These are phyloP conservation scores for Gamsiella multidivaricata DNA, from an alignment of 192 early-diverging fungal species.

Conservation along the genomic window DNA sequence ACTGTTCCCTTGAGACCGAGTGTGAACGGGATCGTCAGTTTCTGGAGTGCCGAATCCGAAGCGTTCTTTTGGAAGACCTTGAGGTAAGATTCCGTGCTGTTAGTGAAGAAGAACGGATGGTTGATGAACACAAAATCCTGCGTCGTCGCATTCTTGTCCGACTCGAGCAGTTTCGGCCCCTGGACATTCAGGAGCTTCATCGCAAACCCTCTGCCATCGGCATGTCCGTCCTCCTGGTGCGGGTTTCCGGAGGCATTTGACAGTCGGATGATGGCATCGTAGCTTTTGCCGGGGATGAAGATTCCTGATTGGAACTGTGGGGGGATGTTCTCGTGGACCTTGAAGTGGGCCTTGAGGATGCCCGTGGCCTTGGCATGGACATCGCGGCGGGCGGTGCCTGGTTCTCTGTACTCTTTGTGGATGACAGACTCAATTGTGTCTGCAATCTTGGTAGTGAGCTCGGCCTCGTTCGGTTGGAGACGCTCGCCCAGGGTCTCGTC, in stretches of 20 bases:
- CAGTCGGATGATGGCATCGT: slow-evolving; percentile 33
- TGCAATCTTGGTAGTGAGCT: slow-evolving; percentile 16
- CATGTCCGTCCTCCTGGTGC: background rate
- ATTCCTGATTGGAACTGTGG: slow-evolving; percentile 26
- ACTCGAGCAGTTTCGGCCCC: slow-evolving; percentile 25
- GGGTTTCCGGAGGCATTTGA: slow-evolving; percentile 27
- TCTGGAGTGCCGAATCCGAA: background rate
- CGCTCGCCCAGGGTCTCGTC: slow-evolving; percentile 32
- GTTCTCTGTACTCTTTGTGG: background rate
- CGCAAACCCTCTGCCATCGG: slow-evolving; percentile 32
- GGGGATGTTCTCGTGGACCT: slow-evolving; percentile 28
- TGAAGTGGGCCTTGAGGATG: slow-evolving; percentile 30
- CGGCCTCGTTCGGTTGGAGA: slow-evolving; percentile 24
- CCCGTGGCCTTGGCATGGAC: slow-evolving; percentile 36
- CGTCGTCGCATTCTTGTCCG: slow-evolving; percentile 28
- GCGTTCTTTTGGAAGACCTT: background rate
- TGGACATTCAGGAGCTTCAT: slow-evolving; percentile 37
- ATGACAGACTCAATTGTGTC: slow-evolving; percentile 4
- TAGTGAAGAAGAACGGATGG: slow-evolving; percentile 23
- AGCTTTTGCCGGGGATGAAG: slow-evolving; percentile 49
- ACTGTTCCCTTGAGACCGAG: slow-evolving; percentile 25
- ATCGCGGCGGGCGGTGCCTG: slow-evolving; percentile 17
- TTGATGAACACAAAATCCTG: slow-evolving; percentile 49
- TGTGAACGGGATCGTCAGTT: slow-evolving; percentile 19
- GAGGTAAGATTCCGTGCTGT: slow-evolving; percentile 11